A percentile compares a stretch with the other conserved stretches of the same genome.
phyloP scores from a whole-genome alignment of 2,329 filamentous ascomycete genomes.

The Zasmidium cellare region DNA sequence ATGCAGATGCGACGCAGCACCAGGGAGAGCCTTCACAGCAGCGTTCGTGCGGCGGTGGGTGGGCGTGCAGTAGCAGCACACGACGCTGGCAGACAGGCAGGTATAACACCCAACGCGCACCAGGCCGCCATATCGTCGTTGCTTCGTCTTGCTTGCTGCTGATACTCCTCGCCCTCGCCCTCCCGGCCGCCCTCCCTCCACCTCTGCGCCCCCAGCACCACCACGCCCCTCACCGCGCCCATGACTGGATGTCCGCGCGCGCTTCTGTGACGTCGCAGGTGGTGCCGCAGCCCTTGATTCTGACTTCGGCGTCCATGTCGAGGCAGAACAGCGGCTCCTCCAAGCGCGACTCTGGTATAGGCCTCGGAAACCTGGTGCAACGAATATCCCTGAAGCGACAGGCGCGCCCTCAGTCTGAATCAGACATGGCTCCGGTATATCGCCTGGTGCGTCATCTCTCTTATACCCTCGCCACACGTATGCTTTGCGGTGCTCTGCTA shows the following conservation, averaged over 20 bases:
- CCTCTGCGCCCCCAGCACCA: neutral
- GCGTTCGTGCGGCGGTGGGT: too few species aligned
- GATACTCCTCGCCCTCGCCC: neutral
- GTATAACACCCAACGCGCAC: slow-evolving; percentile 5
- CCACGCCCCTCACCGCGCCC: neutral
- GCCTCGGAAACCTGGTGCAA: slow-evolving; percentile 14
- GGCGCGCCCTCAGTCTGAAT: slow-evolving; percentile 13
- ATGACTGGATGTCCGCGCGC: slow-evolving; percentile 16
- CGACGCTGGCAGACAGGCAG: neutral
- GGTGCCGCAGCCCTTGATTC: slow-evolving; percentile 23
- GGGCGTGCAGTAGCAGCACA: too few species aligned
- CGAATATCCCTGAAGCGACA: slow-evolving; percentile 20
- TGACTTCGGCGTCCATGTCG: slow-evolving; percentile 18
- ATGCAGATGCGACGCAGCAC: neutral
- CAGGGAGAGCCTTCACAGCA: too few species aligned
- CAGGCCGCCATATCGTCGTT: neutral
- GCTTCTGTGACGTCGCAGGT: slow-evolving; percentile 24
- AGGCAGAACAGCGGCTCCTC: slow-evolving; percentile 19
- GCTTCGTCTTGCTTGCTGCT: neutral
- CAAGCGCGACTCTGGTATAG: slow-evolving; percentile 25
- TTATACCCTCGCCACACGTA: neutral
- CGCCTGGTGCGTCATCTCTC: slow-evolving; percentile 22
- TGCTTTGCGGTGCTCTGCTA: neutral
- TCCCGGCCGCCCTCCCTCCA: neutral
- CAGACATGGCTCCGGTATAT: slow-evolving; percentile 26